phyloP scores from a whole-genome alignment of 2,329 filamentous ascomycete genomes.

The Epichloe gansuensis region DNA sequence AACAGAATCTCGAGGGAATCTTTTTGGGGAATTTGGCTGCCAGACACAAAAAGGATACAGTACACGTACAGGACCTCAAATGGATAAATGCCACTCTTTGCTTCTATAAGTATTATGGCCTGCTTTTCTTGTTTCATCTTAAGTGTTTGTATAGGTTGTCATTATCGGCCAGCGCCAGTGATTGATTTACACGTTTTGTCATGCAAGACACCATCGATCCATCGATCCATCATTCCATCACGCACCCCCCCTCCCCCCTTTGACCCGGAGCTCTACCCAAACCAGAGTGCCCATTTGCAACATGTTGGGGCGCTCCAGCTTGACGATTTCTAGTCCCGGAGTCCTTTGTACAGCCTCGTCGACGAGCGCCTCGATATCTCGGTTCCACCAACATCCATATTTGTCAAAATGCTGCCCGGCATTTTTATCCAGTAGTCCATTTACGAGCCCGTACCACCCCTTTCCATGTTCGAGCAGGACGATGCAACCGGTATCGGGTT shows the following conservation, averaged over 20 bases:
- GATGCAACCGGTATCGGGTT: slow-evolving; percentile 44
- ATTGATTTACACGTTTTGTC: not conserved
- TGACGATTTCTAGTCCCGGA: slow-evolving; percentile 44
- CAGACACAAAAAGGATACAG: not conserved
- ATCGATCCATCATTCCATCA: not conserved
- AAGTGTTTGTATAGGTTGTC: not conserved
- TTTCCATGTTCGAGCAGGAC: slow-evolving; percentile 51
- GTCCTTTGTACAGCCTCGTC: slow-evolving; percentile 32
- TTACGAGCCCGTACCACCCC: slow-evolving; percentile 40
- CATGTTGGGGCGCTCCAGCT: slow-evolving; percentile 37
- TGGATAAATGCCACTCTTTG: slow-evolving; percentile 8
- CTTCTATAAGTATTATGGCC: not conserved
- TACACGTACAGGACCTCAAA: not conserved
- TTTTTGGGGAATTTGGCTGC: not conserved
- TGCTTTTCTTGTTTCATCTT: not conserved
- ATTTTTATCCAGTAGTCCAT: slow-evolving; percentile 40
- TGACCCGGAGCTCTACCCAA: slow-evolving; percentile 39
- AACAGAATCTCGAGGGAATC: not conserved
- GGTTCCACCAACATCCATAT: slow-evolving; percentile 58
- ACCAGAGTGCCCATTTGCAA: slow-evolving; percentile 45
- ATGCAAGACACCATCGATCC: too few relatives aligned
- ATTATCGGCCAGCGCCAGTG: not conserved
- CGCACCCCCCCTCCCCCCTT: not conserved
- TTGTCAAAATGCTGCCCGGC: slow-evolving; percentile 42
- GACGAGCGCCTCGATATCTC: slow-evolving; percentile 45